Conservation (phyloP, 169 alveolate genomes). For the Theileria equi region DNA sequence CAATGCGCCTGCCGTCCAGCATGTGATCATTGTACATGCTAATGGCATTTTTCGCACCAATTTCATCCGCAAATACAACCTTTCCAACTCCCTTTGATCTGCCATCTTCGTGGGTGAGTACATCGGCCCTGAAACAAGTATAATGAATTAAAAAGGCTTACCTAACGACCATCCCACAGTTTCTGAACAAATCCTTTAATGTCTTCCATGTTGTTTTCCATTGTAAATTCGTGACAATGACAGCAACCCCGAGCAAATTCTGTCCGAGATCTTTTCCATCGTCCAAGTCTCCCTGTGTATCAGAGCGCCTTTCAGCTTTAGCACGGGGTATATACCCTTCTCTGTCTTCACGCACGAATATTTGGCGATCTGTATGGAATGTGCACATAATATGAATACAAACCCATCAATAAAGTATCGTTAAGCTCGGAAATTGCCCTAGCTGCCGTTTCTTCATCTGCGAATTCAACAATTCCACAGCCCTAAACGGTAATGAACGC, state of each 20-base stretch:
- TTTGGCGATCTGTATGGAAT: slow-evolving; percentile 72
- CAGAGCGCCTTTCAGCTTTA: background rate
- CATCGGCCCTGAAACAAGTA: slow-evolving; percentile 50
- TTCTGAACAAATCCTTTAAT: slow-evolving; percentile 71
- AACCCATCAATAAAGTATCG: slow-evolving; percentile 68
- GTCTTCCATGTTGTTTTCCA: slow-evolving; percentile 72
- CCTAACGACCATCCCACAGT: slow-evolving; percentile 69
- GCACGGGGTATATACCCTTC: slow-evolving; percentile 55
- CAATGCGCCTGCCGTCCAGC: slow-evolving; percentile 55
- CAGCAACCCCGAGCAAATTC: slow-evolving; percentile 44
- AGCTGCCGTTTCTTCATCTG: slow-evolving; percentile 75
- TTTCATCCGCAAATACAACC: slow-evolving; percentile 50
- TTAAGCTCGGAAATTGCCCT: slow-evolving; percentile 78
- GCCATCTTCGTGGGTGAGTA: slow-evolving; percentile 59
- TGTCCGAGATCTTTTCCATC: background rate
- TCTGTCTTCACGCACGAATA: slow-evolving; percentile 82
- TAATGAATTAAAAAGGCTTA: slow-evolving; percentile 23
- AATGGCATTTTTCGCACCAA: slow-evolving; percentile 45
- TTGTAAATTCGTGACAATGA: slow-evolving; percentile 61
- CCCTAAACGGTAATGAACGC: slow-evolving; percentile 57
- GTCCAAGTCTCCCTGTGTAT: background rate
- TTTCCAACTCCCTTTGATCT: slow-evolving; percentile 61
- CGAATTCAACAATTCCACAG: slow-evolving; percentile 82
- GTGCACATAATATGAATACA: background rate
- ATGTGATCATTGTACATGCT: slow-evolving; percentile 45